Base-by-base conservation (phyloP, 139 green algal genomes). In the Chlamydomonas eustigma region DNA sequence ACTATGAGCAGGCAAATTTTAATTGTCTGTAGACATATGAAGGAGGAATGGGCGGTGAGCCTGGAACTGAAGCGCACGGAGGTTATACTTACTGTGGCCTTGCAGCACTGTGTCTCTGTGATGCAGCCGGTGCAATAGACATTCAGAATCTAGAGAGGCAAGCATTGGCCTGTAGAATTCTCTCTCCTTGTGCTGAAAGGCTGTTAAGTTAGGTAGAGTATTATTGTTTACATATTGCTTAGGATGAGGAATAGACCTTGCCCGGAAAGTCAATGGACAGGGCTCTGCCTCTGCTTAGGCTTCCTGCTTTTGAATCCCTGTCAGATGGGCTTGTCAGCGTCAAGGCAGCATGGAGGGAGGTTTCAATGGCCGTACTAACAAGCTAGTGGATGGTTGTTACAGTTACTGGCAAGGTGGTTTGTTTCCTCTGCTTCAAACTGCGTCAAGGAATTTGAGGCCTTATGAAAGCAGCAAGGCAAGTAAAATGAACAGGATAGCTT, bases 371-470 rank as follows among this genome's bases (percentile, higher is more conserved):
- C 88, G 96, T 38, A 99, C 95, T n/a, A 95, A 97, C 86, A 99
- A 99, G 87, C 89, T 99, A 38, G 95, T 97, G 58, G 96, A 99
- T 74, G 94, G 94, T 35, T 99, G 96, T 84, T 99, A 99, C 89
- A 94, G 50, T 70, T 83, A 83, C 74, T 98, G 94, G 94, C 95
- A 98, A 88, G 96, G 94, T 0, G 90, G 78, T 2, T 50, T 92
- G 50, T 93, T 97, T 64, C 85, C 87, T 0, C 65, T 97, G 39
- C 80, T 98, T 64, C 71, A 88, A 66, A 35, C 8, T 33, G 33
- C 44, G 65, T 6, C 52, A 31, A 8, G 12, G 44, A 18, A 58
- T 58, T 18, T 28, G 44, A 18, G 44, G 12, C 12, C 44, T 58
- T n/a, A n/a, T n/a, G n/a, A n/a, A n/a, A n/a, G n/a, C n/a, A n/a